phyloP scores from a whole-genome alignment of 2,329 filamentous ascomycete genomes.

The Diaporthe helianthi region DNA sequence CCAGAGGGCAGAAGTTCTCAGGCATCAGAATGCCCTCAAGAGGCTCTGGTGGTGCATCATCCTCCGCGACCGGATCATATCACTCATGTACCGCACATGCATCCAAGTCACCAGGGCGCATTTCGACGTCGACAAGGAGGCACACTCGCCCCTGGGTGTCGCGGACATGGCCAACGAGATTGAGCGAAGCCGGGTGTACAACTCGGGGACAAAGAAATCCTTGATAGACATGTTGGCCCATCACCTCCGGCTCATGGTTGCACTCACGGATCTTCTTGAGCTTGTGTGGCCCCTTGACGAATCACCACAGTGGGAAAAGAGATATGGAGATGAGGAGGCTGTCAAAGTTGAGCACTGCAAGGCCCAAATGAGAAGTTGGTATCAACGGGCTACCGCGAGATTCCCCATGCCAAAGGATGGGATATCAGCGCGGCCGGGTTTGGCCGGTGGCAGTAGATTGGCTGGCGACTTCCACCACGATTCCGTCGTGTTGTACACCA shows the following conservation, averaged over 20 bases:
- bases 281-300: constrained; percentile 54
- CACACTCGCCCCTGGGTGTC: constrained; percentile 46
- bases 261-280: constrained; percentile 55
- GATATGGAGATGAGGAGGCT: constrained; percentile 43
- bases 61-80: constrained; percentile 46
- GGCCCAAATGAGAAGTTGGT: constrained; percentile 48
- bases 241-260: constrained; percentile 53
- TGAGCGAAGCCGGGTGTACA: constrained; percentile 52
- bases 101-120: constrained; percentile 44
- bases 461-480: constrained; percentile 47
- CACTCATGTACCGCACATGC: constrained; percentile 44
- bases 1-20: constrained; percentile 30
- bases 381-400: constrained; percentile 46
- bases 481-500: constrained; percentile 53
- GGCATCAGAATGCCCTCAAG: constrained; percentile 40
- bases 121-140: constrained; percentile 39
- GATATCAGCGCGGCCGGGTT: constrained; percentile 39
- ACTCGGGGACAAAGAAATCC: constrained; percentile 51
- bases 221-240: constrained; percentile 54
- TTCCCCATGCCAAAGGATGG: constrained; percentile 49
- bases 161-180: constrained; percentile 54
- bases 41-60: constrained; percentile 49
- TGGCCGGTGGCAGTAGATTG: constrained; percentile 11
- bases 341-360: constrained; percentile 47
- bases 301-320: constrained; percentile 48